These are phyloP conservation scores for Ophiocordyceps camponoti-leonardi DNA, from an alignment of 2,329 filamentous ascomycete species.

Conservation along the genomic window DNA sequence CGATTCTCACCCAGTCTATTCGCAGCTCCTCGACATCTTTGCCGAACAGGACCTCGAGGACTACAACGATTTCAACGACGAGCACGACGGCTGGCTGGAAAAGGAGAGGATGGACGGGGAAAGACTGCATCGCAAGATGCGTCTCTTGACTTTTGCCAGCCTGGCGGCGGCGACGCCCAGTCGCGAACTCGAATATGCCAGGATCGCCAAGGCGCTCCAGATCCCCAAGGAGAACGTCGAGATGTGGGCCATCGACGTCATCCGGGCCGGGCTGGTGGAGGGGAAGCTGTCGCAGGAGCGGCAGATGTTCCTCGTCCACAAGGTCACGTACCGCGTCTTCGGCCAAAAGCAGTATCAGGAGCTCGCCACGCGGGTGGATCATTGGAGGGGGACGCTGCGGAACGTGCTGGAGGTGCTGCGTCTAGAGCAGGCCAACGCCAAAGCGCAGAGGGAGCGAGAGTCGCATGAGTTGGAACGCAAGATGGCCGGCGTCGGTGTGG, in stretches of 20 bases:
- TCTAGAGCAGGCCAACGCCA: conserved; percentile 64
- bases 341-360: conserved; percentile 97
- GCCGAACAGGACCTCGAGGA: conserved; percentile 87
- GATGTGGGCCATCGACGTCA: conserved; percentile 97
- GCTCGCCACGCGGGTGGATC: conserved; percentile 75
- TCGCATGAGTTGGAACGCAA: conserved; percentile 54
- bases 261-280: conserved; percentile 87
- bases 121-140: conserved; percentile 83
- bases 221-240: conserved; percentile 75
- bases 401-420: conserved; percentile 64
- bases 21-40: conserved; percentile 89
- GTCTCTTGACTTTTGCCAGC: conserved; percentile 80
- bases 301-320: conserved; percentile 86
- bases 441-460: conserved; percentile 63
- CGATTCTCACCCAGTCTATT: conserved; percentile 69
- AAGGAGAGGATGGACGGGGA: conserved; percentile 55
- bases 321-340: conserved; percentile 91
- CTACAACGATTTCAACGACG: conserved; percentile 87
- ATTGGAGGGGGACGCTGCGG: conserved; percentile 71
- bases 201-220: conserved; percentile 71
- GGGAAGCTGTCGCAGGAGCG: conserved; percentile 90
- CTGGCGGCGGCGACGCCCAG: conserved; percentile 69
- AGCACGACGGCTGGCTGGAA: conserved; percentile 74
- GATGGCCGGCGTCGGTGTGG: conserved; percentile 25
- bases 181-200: conserved; percentile 75